phyloP scores from a whole-genome alignment of 306 rosid genomes.

The Vigna angularis region DNA sequence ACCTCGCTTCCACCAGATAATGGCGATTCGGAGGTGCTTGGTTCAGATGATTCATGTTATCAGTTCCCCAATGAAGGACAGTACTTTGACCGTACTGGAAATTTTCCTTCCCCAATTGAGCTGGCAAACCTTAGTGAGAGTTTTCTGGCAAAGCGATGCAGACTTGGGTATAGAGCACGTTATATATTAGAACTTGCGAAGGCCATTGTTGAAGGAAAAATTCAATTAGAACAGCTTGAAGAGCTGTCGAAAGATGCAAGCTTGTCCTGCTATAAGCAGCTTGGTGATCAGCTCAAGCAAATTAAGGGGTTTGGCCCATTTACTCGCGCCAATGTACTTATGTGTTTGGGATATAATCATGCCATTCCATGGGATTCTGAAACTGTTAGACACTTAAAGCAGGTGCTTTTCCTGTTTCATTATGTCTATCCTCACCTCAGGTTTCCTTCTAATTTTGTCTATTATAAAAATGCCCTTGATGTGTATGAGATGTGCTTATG shows the following conservation, averaged over 20 bases:
- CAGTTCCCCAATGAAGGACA: conserved; percentile 27
- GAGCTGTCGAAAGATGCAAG: conserved; percentile 49
- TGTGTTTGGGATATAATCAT: conserved; percentile 65
- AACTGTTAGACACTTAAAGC: conserved; percentile 58
- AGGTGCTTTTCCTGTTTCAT: conserved; percentile 43
- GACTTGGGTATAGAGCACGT: conserved; percentile 62
- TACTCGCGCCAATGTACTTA: conserved; percentile 62
- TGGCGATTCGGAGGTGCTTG: conserved; percentile 10
- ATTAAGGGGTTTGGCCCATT: conserved; percentile 68
- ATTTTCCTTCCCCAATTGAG: conserved; percentile 60
- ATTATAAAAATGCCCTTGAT: conserved; percentile 6
- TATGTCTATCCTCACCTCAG: conserved; percentile 2
- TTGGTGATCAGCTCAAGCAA: conserved; percentile 50
- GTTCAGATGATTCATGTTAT: conserved; percentile 13
- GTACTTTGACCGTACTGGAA: conserved; percentile 40
- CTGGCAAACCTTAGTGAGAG: conserved; percentile 52
- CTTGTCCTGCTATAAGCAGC: conserved; percentile 44
- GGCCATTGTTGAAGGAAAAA: conserved; percentile 54
- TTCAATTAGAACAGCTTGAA: conserved; percentile 55
- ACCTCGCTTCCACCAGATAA: conserved; percentile 33
- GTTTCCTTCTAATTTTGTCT: background rate
- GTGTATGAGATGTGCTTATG: conserved; percentile 6
- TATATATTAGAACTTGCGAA: conserved; percentile 55
- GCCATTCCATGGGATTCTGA: conserved; percentile 64
- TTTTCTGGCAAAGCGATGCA: conserved; percentile 56